These are phyloP conservation scores for Penicillium atrosanguineum DNA, from an alignment of 495 filamentous ascomycete genomes.

Conservation along the genomic window DNA sequence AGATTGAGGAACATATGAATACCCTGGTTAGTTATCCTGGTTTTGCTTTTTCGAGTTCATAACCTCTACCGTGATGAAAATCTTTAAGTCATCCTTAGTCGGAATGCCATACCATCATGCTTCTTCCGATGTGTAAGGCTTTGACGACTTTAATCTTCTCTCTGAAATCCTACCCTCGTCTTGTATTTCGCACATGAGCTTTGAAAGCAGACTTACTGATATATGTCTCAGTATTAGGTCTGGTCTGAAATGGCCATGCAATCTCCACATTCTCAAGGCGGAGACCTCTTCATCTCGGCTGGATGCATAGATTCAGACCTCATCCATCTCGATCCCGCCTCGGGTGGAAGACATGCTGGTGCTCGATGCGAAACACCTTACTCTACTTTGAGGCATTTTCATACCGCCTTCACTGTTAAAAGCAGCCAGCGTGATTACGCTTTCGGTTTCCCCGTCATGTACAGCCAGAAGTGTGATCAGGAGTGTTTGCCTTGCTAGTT, in stretches of 20 bases:
- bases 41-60: not conserved
- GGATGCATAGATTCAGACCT: not conserved
- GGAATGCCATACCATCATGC: conserved; percentile 42
- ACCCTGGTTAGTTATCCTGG: conserved; percentile 7
- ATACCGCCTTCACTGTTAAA: not conserved
- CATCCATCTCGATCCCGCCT: not conserved
- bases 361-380: not conserved
- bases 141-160: conserved; percentile 28
- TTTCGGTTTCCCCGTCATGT: not conserved
- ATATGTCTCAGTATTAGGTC: not conserved
- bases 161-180: conserved; percentile 8
- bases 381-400: not conserved
- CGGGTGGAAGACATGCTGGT: not conserved
- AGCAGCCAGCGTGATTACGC: not conserved
- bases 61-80: conserved; percentile 35
- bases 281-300: not conserved
- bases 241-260: not conserved
- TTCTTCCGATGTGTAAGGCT: conserved; percentile 30
- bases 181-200: not conserved
- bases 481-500: too few species aligned
- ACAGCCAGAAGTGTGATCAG: not conserved
- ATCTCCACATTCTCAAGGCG: not conserved
- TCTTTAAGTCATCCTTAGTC: conserved; percentile 48
- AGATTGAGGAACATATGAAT: not conserved
- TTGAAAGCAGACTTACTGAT: not conserved